phyloP scores from a whole-genome alignment of 805 yeast genomes.

The Metschnikowia vanudenii region DNA sequence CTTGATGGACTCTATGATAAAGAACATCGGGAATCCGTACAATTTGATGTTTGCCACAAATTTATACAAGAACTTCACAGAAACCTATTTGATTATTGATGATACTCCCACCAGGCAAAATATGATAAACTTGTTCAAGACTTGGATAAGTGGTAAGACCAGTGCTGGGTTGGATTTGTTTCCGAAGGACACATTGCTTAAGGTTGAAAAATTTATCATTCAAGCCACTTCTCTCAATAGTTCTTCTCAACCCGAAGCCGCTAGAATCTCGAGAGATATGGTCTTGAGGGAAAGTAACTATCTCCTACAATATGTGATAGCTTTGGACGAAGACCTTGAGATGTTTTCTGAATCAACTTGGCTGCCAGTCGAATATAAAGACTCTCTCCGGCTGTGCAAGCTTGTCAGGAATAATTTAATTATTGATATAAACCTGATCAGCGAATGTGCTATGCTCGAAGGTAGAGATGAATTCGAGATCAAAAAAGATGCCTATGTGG shows the following conservation, averaged over 20 bases:
- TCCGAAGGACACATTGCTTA: constrained; percentile 27
- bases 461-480: constrained; percentile 26
- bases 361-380: constrained; percentile 7
- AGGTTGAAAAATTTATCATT: constrained; percentile 40
- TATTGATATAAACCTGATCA: constrained; percentile 30
- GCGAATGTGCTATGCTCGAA: constrained; percentile 29
- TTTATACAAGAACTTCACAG: constrained; percentile 37
- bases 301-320: constrained; percentile 36
- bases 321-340: constrained; percentile 28
- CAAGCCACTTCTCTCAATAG: constrained; percentile 33
- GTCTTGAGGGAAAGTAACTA: constrained; percentile 37
- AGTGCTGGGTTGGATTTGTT: constrained; percentile 36
- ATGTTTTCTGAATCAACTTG: constrained; percentile 13
- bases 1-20: constrained; percentile 42
- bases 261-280: constrained; percentile 26
- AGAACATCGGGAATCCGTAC: constrained; percentile 45
- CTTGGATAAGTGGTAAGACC: constrained; percentile 39
- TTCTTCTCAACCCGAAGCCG: constrained; percentile 13
- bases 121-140: constrained; percentile 40
- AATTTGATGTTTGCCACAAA: constrained; percentile 36
- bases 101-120: constrained; percentile 40
- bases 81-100: constrained; percentile 38
- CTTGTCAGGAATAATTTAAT: constrained; percentile 30
- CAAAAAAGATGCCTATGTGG: constrained; percentile 25
- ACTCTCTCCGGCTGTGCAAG: constrained; percentile 15